Evolutionary conservation across 352 stramenopile species (phyloP).

Genomic region (Phytophthora citrophthora): DNA sequence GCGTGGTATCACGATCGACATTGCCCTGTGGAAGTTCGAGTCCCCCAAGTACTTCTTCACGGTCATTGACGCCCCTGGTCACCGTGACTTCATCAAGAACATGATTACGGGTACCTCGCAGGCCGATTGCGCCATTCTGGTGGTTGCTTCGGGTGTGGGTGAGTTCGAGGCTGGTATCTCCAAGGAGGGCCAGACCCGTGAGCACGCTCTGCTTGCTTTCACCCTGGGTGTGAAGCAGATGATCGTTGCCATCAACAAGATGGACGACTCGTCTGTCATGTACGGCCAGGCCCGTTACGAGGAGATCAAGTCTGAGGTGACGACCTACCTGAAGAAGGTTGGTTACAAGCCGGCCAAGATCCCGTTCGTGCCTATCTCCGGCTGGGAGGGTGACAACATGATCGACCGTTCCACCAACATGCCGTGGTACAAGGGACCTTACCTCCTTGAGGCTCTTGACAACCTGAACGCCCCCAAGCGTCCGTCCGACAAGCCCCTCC

Average conservation of each 20-base stretch:
- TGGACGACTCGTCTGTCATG: constrained; percentile 95
- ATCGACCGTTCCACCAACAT: constrained; percentile 95
- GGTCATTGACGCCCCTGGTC: constrained; percentile 97
- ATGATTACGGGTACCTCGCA: constrained; percentile 99
- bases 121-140: constrained; percentile 97
- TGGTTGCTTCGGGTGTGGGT: constrained; percentile 92
- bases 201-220: constrained; percentile 97
- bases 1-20: constrained; percentile 98
- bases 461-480: constrained; percentile 92
- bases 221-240: constrained; percentile 98
- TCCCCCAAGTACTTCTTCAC: constrained; percentile 97
- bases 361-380: constrained; percentile 96
- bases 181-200: constrained; percentile 95
- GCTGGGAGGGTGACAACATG: constrained; percentile 98
- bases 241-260: constrained; percentile 99
- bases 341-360: constrained; percentile 97
- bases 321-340: constrained; percentile 94
- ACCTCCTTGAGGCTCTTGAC: constrained; percentile 94
- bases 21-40: constrained; percentile 98
- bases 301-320: constrained; percentile 94
- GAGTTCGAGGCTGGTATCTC: constrained; percentile 97
- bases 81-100: constrained; percentile 99
- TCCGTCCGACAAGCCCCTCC: constrained; percentile 94
- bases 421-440: constrained; percentile 96
- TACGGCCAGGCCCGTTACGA: constrained; percentile 95